Conservation (phyloP, 83 land plant genomes). For the Diphasiastrum complanatum region DNA sequence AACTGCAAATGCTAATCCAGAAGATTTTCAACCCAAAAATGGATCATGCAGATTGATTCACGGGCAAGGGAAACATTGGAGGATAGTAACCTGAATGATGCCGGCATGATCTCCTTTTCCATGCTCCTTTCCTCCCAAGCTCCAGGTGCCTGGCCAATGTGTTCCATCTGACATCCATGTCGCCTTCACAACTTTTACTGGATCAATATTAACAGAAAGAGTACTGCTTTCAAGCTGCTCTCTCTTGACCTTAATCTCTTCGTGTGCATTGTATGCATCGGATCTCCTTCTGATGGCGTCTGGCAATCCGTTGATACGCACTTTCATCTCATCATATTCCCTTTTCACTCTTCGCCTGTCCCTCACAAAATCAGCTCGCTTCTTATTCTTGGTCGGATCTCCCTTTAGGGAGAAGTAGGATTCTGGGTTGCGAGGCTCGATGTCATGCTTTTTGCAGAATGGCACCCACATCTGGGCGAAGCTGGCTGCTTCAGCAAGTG, state of each 20-base stretch:
- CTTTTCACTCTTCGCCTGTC: slow-evolving; percentile 50
- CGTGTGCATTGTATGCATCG: slow-evolving; percentile 53
- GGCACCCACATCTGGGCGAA: slow-evolving; percentile 63
- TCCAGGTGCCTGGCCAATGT: slow-evolving; percentile 72
- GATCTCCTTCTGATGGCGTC: slow-evolving; percentile 53
- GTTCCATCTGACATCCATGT: slow-evolving; percentile 53
- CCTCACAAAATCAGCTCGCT: slow-evolving; percentile 49
- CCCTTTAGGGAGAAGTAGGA: slow-evolving; percentile 47
- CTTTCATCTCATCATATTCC: slow-evolving; percentile 65
- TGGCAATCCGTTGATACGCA: slow-evolving; percentile 50
- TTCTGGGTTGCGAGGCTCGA: slow-evolving; percentile 63
- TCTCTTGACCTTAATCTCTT: slow-evolving; percentile 49
- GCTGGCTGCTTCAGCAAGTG: slow-evolving; percentile 64
- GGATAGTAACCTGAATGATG: slow-evolving; percentile 36
- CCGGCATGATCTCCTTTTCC: slow-evolving; percentile 39
- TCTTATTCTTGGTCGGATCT: slow-evolving; percentile 59
- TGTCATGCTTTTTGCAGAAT: slow-evolving; percentile 56
- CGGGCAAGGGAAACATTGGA: too few species aligned
- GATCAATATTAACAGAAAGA: slow-evolving; percentile 24
- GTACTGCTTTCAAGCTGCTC: slow-evolving; percentile 43
- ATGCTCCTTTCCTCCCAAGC: slow-evolving; percentile 19
- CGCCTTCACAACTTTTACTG: slow-evolving; percentile 42
- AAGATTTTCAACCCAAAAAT: too few species aligned
- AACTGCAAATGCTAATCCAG: too few species aligned
- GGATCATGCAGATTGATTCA: too few species aligned